Evolutionary conservation across 1,284 basidiomycete species (phyloP).

Genomic region (Microbotryomycetes sp.): DNA sequence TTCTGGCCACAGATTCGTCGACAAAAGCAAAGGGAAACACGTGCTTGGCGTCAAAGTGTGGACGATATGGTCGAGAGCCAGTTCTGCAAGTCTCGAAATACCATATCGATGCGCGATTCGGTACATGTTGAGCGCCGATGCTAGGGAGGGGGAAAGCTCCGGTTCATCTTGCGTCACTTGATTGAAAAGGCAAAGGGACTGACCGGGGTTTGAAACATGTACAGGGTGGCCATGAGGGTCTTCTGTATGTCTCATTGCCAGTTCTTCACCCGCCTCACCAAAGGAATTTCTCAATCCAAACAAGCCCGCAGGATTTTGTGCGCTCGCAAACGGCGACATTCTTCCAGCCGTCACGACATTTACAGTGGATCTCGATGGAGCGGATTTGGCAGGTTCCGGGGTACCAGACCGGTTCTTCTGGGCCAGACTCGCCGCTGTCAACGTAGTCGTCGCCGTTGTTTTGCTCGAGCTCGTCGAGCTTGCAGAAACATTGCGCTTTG

Average conservation of each 20-base stretch:
- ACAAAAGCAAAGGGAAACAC: conserved; percentile 64
- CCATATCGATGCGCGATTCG: conserved; percentile 71
- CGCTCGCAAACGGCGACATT: not conserved
- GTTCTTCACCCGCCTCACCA: not conserved
- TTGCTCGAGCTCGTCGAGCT: too few species aligned
- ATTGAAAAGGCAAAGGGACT: conserved; percentile 40
- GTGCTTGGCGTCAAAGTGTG: conserved; percentile 60
- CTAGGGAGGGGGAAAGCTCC: conserved; percentile 49
- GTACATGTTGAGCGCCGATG: conserved; percentile 69
- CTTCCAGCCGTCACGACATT: not conserved
- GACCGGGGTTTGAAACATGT: conserved; percentile 40
- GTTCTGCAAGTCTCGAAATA: conserved; percentile 56
- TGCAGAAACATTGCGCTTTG: too few species aligned
- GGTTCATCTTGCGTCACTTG: conserved; percentile 36
- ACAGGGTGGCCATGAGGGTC: conserved; percentile 41
- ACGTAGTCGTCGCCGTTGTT: too few species aligned
- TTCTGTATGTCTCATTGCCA: conserved; percentile 37
- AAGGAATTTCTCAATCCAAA: conserved; percentile 20
- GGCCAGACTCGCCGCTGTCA: not conserved
- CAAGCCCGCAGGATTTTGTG: not conserved
- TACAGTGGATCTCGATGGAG: not conserved
- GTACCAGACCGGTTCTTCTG: not conserved
- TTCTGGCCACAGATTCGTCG: conserved; percentile 31
- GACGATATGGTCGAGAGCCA: conserved; percentile 69
- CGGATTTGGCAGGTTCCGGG: not conserved